Base-by-base conservation (phyloP, 1,284 basidiomycete genomes). In the Cryptococcus sp. region DNA sequence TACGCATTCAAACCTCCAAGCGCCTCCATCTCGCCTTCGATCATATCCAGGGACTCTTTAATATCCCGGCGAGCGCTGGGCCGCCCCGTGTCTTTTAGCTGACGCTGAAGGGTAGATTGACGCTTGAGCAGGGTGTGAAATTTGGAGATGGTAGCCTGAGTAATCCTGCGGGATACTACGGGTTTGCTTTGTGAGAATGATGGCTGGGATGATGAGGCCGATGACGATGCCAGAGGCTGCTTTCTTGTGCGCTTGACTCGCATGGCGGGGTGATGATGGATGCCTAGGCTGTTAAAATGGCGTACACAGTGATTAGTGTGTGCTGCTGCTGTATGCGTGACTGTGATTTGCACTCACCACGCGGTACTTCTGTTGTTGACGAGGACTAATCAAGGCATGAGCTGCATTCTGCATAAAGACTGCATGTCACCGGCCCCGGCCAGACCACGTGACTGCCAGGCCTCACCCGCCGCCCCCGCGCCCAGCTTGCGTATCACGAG, bases 1-100 rank as follows among this genome's bases (percentile, higher is more conserved):
- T 93, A 93, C 15, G 79, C 79, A 54, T 85, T 83, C 35, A 94
- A 69, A 0, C 90, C 91, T 2, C 91, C 91, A 15, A 90, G 75
- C 15, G 73, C 75, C 3, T 81, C 80, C 13, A 93, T 84, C 66
- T 88, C 81, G 9, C 72, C 61, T 45, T 86, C 81, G 16, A 91
- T 77, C 18, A 81, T 78, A 0, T 59, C 71, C 21, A 89, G 70
- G 50, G 63, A 55, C 5, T 49, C 24, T 23, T 62, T 45, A 9
- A 63, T 47, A 2, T 53, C 6, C 37, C 60, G 18, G 39, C 51
- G 37, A 40, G 37, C 52, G 45, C 20, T 55, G 20, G 47, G 36
- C 12, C n/a, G 7, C 13, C 23, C 21, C 1, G 59, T 38, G 37
- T 56, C 39, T 15, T 46, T 38, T 9, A 50, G 44, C 12, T 53